A percentile compares a stretch with the other conserved stretches of the same genome.
phyloP scores from a whole-genome alignment of 805 yeast genomes.

The Sugiyamaella lignohabitans region DNA sequence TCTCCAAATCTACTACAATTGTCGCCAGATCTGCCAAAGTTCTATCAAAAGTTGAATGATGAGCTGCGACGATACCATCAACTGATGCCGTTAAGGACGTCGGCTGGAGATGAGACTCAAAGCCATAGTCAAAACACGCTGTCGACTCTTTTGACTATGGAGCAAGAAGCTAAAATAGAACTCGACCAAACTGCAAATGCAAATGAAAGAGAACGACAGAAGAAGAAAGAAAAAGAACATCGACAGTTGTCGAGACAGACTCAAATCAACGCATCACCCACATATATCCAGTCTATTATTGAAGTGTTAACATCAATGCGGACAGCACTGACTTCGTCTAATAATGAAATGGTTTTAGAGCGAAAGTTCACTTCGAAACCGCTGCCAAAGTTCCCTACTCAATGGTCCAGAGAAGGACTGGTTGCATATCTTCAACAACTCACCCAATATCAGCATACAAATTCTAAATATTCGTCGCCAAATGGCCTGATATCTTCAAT shows the following conservation, averaged over 20 bases:
- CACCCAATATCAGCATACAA: constrained; percentile 5
- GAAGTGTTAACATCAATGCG: background rate
- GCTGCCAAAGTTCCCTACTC: constrained; percentile 6
- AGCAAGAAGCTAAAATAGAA: no score
- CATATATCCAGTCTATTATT: background rate
- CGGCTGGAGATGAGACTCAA: no score
- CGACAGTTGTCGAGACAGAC: no score
- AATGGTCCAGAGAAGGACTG: constrained; percentile 6
- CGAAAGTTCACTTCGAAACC: background rate
- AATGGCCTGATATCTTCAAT: constrained; percentile 6
- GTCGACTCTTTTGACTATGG: no score
- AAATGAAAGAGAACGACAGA: no score
- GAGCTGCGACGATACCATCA: constrained; percentile 5
- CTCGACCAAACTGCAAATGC: no score
- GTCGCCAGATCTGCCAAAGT: no score
- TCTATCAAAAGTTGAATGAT: constrained; percentile 6
- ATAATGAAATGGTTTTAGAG: background rate
- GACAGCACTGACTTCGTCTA: background rate
- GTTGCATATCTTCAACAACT: constrained; percentile 3
- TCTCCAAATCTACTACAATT: no score
- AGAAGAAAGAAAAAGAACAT: no score
- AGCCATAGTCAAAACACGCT: no score
- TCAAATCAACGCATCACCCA: background rate
- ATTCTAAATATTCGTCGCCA: background rate
- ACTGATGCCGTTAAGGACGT: constrained; percentile 2